Evolutionary conservation across 2,329 filamentous ascomycete species (phyloP), one percentile per base, ranked within the genome.

Genomic region (Colletotrichum sp.): DNA sequence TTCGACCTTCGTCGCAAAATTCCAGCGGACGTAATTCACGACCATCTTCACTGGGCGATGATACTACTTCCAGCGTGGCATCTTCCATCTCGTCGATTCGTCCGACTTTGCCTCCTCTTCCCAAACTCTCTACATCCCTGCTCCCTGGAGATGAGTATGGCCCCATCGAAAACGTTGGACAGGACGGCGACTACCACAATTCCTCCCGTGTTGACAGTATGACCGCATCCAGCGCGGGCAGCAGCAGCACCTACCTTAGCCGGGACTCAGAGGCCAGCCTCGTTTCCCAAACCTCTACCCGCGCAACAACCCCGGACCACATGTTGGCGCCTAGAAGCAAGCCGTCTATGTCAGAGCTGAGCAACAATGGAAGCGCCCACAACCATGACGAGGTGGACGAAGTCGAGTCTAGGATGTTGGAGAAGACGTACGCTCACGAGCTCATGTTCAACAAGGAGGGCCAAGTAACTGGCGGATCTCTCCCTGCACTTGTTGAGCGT

Each of bases 381-480:
- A 87, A 92, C n/a, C 92, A 90, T 6, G 95, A 98, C 71, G 95
- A 96, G 74, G 88, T 90, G 15, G 93, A 95, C 44, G 96, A 98
- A 65, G 92, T 94, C 1, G 96, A 98, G 83, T 94, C 92, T 6
- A 94, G 94, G 80, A 88, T 98, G n/a, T 88, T 98, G n/a, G 95
- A 96, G 82, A 98, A 94, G 85, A 98, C 96, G 0, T 98, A 92
- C 81, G 95, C 95, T 0, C 95, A 98, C 81, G 96, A 99, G 82
- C 89, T 99, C 64, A 93, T 98, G 81, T 94, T 95, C 83, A 98
- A 98, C 87, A 98, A 98, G 84, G 96, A 99, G 79, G 96, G 96
- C 2, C 95, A 98, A 77, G 94, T 99, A n/a, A 95, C 95, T 57
- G 97, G 97, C 63, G 97, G 97, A 16, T 98, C 96, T 5, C 90